Evolutionary conservation across 2,329 filamentous ascomycete species (phyloP).

Genomic region (Mycogone perniciosa): DNA sequence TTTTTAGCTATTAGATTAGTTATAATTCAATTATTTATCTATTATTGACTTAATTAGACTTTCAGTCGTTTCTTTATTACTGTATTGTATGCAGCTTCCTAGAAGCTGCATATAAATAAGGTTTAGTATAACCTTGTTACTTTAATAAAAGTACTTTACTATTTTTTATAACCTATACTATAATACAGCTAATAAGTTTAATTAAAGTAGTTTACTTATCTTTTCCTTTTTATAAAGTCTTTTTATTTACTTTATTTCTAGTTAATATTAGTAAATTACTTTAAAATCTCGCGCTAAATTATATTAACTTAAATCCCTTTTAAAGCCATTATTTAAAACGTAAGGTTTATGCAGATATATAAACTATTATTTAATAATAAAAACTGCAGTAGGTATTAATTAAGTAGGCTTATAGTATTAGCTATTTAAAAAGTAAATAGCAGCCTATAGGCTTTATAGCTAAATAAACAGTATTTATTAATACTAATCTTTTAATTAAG

Average conservation of each 20-base stretch:
- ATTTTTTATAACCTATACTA: constrained; percentile 12
- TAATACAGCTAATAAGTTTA: constrained; percentile 8
- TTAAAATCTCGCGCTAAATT: constrained; percentile 1
- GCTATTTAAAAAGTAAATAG: constrained; percentile 14
- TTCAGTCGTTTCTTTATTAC: too few species aligned
- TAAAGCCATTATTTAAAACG: constrained; percentile 8
- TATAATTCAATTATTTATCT: too few species aligned
- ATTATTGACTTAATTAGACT: too few species aligned
- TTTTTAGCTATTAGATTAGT: too few species aligned
- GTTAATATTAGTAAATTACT: too few species aligned
- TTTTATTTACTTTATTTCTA: too few species aligned
- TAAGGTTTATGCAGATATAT: constrained; percentile 1
- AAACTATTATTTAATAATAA: constrained; percentile 1
- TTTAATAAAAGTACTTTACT: too few species aligned
- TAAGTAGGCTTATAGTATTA: constrained; percentile 15
- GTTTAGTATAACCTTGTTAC: too few species aligned
- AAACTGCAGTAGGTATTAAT: constrained; percentile 15
- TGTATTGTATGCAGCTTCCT: too few species aligned
- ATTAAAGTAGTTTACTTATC: background rate
- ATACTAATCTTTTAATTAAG: constrained; percentile 11
- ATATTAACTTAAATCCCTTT: constrained; percentile 5
- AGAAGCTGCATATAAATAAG: too few species aligned
- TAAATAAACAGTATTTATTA: constrained; percentile 12
- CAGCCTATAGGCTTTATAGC: constrained; percentile 14
- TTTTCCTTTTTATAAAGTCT: too few species aligned